Base-by-base conservation (phyloP, 2,329 filamentous ascomycete species). In the Mycogone perniciosa region DNA sequence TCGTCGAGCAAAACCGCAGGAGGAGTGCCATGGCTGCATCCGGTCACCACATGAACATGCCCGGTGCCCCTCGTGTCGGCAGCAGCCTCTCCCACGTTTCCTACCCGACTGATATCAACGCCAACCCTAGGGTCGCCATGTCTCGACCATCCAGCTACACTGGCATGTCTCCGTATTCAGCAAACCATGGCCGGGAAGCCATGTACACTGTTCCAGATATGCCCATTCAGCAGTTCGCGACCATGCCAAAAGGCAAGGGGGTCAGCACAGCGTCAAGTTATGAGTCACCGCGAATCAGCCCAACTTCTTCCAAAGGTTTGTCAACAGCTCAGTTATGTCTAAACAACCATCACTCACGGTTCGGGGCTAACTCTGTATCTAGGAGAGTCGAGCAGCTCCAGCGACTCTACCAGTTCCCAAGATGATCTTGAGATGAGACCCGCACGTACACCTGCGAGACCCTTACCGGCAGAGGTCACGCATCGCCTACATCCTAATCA, bases 1-100 rank as follows among this genome's bases (percentile, higher is more conserved):
- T 81, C 47, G 63, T 74, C 52, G 76, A 77, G 58, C 67, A 76
- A 58, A 77, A 79, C 63, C 69, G 69, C 48, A 69, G 71, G 52
- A 69, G 76, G 56, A 77, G 70, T 58, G 72, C 73, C 44, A 74
- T 76, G 66, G 68, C 66, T n/a, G 66, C 70, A 7, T 72, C 60
- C 47, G 65, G 68, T 33, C 56, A 68, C 34, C 65, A 69, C 41
- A 60, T 65, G 59, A 70, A 65, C 56, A 68, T 71, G 58, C 67
- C 67, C 1, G 64, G 62, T 35, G 59, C 62, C 1, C 70, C 75
- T n/a, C 73, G 75, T n/a, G 69, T 73, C 31, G 68, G 70, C 50
- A 78, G 74, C 64, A 67, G 70, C 38, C 63, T 76, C 7, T 74
- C 76, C 0, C 66, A 71, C 53, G 71, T 75, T 34, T 73, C 74